phyloP scores from a whole-genome alignment of 768 basidiomycete species.

The Amanita polypyramis region DNA sequence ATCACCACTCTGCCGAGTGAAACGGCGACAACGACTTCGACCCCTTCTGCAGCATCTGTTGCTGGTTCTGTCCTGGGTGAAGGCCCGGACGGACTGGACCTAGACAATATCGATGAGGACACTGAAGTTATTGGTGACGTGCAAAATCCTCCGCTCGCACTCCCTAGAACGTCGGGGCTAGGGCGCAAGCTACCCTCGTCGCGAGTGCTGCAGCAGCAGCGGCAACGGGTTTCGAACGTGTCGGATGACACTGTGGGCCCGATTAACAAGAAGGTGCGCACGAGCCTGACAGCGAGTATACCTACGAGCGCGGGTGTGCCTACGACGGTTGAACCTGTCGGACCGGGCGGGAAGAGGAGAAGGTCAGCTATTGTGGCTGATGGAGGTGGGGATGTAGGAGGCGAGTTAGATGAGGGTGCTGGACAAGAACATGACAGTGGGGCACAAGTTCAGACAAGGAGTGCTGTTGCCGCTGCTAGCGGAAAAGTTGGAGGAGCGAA shows the following conservation, averaged over 20 bases:
- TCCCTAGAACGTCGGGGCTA: background rate
- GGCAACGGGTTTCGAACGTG: slow-evolving; percentile 7
- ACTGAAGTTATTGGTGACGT: background rate
- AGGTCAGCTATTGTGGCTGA: slow-evolving; percentile 12
- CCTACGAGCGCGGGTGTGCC: slow-evolving; percentile 12
- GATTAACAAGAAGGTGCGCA: slow-evolving; percentile 11
- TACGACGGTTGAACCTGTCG: slow-evolving; percentile 14
- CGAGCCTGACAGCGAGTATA: slow-evolving; percentile 2
- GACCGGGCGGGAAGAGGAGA: slow-evolving; percentile 10
- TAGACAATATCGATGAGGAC: background rate
- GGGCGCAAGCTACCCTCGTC: background rate
- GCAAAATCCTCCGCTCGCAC: background rate
- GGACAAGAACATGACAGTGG: slow-evolving; percentile 4
- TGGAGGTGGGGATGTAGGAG: background rate
- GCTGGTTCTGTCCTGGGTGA: slow-evolving; percentile 14
- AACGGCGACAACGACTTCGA: slow-evolving; percentile 14
- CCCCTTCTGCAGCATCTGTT: slow-evolving; percentile 12
- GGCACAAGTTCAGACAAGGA: background rate
- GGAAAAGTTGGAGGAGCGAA: background rate
- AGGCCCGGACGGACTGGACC: slow-evolving; percentile 9
- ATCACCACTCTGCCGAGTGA: slow-evolving; percentile 8
- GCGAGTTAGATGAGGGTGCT: background rate
- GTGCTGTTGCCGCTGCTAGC: background rate
- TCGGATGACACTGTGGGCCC: slow-evolving; percentile 5
- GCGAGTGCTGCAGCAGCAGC: background rate